Conservation (phyloP, 148 eudicot species). For the Vaccinium corymbosum region DNA sequence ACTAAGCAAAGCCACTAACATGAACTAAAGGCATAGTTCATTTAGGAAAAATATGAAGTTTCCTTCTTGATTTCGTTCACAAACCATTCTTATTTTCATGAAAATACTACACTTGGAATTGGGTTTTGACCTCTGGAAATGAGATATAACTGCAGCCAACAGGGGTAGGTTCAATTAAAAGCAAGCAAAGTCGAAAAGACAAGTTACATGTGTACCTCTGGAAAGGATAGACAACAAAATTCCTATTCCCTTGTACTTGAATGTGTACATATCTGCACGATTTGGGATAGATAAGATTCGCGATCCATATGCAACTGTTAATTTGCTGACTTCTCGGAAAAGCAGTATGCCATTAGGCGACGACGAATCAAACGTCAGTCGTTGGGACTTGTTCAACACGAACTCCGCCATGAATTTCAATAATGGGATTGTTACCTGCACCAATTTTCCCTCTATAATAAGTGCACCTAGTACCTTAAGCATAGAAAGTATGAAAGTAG, state of each 20-base stretch:
- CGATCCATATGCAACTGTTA: slow-evolving; percentile 91
- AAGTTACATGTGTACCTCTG: slow-evolving; percentile 51
- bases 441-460: background rate
- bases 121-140: background rate
- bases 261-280: slow-evolving; percentile 73
- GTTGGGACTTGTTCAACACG: slow-evolving; percentile 88
- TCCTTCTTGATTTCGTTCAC: background rate
- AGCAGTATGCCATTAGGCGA: slow-evolving; percentile 97
- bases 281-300: slow-evolving; percentile 61
- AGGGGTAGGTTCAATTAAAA: background rate
- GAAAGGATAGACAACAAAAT: slow-evolving; percentile 77
- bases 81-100: too few species aligned
- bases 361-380: slow-evolving; percentile 90
- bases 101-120: background rate
- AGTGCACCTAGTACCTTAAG: slow-evolving; percentile 4
- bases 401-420: slow-evolving; percentile 95
- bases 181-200: background rate
- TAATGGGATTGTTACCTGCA: slow-evolving; percentile 92
- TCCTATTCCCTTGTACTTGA: slow-evolving; percentile 98
- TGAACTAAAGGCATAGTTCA: background rate
- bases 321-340: slow-evolving; percentile 95
- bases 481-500: slow-evolving; percentile 9
- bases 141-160: background rate
- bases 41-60: background rate
- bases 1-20: background rate